Base-by-base conservation (phyloP, 306 rosid species). In the Spatholobus suberectus region DNA sequence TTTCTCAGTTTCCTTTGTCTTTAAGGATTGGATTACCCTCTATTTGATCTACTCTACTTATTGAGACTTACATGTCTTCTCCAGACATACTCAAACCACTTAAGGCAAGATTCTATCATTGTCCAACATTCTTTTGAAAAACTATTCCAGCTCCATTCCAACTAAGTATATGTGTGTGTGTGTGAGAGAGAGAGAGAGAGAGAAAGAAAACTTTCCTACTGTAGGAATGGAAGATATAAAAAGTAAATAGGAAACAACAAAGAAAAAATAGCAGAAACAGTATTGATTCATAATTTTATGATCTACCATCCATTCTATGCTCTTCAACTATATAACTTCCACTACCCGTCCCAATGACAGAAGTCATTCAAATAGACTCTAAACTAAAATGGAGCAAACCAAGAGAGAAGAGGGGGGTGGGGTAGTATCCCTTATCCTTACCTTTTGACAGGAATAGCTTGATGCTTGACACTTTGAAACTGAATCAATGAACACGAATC, bases 401-500 rank as follows among this genome's bases (percentile, higher is more conserved):
- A 10, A 5, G 5, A 13, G 41, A 65, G n/a, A 29, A 29, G 2
- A 29, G n/a, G n/a, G n/a, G n/a, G n/a, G n/a, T n/a, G n/a, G n/a
- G n/a, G n/a, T n/a, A n/a, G 20, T 12, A 13, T 54, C 27, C 37
- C 37, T 51, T 27, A 24, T 35, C 17, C 21, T 47, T 41, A 70
- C 26, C 5, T 70, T 47, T 46, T 7, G 55, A 70, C 14, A 7
- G 52, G 43, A 34, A 35, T 20, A 14, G 8, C 17, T 4, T 5
- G 38, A n/a, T 51, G 38, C 18, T 15, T 7, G 32, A 47, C 26
- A 46, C 38, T 66, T 70, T 72, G 38, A 17, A 78, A 43, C 17
- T 51, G 37, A 78, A 84, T 73, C 61, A 15, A 63, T 51, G 13
- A 18, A 61, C 29, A 70, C 8, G 40, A 71, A 77, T 38, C 1